Conservation (phyloP, 257 asterid species). For the Jasminum sambac region DNA sequence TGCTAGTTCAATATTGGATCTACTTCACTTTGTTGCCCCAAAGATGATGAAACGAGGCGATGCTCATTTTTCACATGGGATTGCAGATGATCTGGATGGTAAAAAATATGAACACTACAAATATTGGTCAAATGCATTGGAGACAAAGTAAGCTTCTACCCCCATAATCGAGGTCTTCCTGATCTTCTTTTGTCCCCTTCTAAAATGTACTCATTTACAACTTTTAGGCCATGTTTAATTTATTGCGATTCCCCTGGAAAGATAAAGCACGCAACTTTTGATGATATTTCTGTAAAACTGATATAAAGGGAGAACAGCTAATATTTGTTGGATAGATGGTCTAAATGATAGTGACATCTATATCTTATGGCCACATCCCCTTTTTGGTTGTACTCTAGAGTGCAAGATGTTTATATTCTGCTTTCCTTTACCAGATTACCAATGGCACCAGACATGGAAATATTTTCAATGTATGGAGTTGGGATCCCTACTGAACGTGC, state of each 20-base stretch:
- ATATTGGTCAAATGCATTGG: constrained; percentile 90
- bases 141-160: constrained; percentile 58
- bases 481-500: constrained; percentile 92
- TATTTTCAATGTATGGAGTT: constrained; percentile 87
- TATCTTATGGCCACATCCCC: not conserved
- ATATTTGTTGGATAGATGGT: not conserved
- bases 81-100: constrained; percentile 67
- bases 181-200: not conserved
- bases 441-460: constrained; percentile 78
- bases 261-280: not conserved
- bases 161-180: not conserved
- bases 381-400: not conserved
- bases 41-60: constrained; percentile 90
- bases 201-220: not conserved
- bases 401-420: not conserved
- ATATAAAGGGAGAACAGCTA: not conserved
- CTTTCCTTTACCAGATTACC: constrained; percentile 62
- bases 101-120: constrained; percentile 60
- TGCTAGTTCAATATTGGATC: constrained; percentile 53
- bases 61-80: constrained; percentile 76
- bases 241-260: not conserved
- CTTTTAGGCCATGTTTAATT: not conserved
- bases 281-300: not conserved
- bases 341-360: not conserved
- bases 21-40: constrained; percentile 78